Conservation (phyloP, 2,329 filamentous ascomycete genomes). For the Fusarium avenaceum region DNA sequence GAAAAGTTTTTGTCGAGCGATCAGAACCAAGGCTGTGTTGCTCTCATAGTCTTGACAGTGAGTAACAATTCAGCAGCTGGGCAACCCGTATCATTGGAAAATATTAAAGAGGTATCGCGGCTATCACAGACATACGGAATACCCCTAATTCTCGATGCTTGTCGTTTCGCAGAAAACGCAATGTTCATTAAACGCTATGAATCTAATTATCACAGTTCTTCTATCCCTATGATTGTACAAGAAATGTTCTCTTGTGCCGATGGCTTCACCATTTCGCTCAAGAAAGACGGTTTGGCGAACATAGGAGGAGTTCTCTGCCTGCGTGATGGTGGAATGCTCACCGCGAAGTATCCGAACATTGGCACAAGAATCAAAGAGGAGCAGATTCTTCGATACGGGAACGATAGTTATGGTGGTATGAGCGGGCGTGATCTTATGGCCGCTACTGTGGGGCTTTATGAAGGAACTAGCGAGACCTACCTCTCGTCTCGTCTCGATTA, state of each 20-base stretch:
- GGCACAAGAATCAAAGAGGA: background rate
- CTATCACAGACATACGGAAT: background rate
- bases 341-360: background rate
- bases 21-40: background rate
- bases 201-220: background rate
- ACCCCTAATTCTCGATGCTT: background rate
- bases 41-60: background rate
- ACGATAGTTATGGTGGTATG: background rate
- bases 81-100: background rate
- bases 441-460: background rate
- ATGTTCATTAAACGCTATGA: background rate
- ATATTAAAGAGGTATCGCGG: background rate
- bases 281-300: background rate
- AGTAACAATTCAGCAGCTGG: background rate
- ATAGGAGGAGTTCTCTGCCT: background rate
- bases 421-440: background rate
- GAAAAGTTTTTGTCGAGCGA: background rate
- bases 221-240: background rate
- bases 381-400: background rate
- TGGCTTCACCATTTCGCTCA: background rate
- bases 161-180: background rate
- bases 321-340: background rate
- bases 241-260: background rate
- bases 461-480: background rate
- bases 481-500: background rate